phyloP scores from a whole-genome alignment of 2,329 filamentous ascomycete genomes.

The Alternaria arborescens region DNA sequence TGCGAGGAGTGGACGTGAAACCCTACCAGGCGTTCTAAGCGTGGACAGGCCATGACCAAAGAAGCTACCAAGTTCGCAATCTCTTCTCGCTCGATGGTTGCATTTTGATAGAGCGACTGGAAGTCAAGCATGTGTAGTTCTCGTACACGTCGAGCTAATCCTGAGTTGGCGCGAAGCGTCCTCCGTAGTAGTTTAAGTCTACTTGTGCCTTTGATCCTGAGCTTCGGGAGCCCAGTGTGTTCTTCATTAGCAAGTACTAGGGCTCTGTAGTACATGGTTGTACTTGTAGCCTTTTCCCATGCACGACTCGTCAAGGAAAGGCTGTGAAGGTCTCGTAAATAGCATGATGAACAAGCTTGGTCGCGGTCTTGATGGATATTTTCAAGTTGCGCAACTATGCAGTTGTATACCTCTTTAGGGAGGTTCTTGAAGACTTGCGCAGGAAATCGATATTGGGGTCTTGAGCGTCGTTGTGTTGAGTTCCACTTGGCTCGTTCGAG shows the following conservation, averaged over 20 bases:
- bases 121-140: slow-evolving; percentile 63
- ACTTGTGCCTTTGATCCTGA: slow-evolving; percentile 59
- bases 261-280: slow-evolving; percentile 61
- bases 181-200: slow-evolving; percentile 64
- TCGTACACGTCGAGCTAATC: slow-evolving; percentile 61
- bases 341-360: slow-evolving; percentile 61
- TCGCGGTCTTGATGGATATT: slow-evolving; percentile 50
- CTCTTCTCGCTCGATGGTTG: slow-evolving; percentile 56
- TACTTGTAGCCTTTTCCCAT: slow-evolving; percentile 64
- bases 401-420: slow-evolving; percentile 64
- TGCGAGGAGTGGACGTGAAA: slow-evolving; percentile 63
- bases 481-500: slow-evolving; percentile 43
- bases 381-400: slow-evolving; percentile 62
- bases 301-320: slow-evolving; percentile 63
- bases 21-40: slow-evolving; percentile 63
- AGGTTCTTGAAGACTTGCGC: slow-evolving; percentile 56
- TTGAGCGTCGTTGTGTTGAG: slow-evolving; percentile 42
- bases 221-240: slow-evolving; percentile 36
- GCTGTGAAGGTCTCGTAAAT: slow-evolving; percentile 62
- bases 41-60: slow-evolving; percentile 67
- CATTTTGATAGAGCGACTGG: slow-evolving; percentile 50
- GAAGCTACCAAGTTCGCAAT: slow-evolving; percentile 63
- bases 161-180: slow-evolving; percentile 61
- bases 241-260: slow-evolving; percentile 58
- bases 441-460: slow-evolving; percentile 27